Evolutionary conservation across 2,329 filamentous ascomycete genomes (phyloP).

Genomic region (Albifimbria verrucaria): DNA sequence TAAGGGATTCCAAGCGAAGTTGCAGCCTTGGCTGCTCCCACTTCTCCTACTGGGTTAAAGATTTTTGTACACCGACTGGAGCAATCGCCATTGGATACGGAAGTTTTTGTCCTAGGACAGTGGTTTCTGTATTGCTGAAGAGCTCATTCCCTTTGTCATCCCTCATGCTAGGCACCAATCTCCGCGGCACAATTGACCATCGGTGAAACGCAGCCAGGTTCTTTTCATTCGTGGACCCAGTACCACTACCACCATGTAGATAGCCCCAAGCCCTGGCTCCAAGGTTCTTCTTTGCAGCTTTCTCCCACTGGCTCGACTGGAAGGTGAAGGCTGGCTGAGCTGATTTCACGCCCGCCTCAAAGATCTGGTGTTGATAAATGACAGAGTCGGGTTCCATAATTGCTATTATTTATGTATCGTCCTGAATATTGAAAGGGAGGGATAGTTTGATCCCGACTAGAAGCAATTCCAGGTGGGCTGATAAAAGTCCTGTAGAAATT

Average conservation of each 20-base stretch:
- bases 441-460: no score
- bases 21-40: constrained; percentile 45
- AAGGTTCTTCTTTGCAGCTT: background rate
- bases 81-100: background rate
- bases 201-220: background rate
- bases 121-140: background rate
- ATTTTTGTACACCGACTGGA: background rate
- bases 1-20: constrained; percentile 56
- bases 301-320: background rate
- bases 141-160: background rate
- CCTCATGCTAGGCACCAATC: background rate
- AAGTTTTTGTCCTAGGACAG: background rate
- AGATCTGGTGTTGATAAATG: background rate
- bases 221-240: background rate
- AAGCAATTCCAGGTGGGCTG: no score
- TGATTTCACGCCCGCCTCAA: background rate
- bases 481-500: no score
- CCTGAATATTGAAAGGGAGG: no score
- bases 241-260: background rate
- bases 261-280: background rate
- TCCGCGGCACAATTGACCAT: background rate
- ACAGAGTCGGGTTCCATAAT: background rate
- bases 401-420: no score
- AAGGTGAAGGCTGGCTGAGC: background rate
- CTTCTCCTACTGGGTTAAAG: background rate